Evolutionary conservation across 345 rosid species (phyloP).

Genomic region (Eucalyptus curtisii): DNA sequence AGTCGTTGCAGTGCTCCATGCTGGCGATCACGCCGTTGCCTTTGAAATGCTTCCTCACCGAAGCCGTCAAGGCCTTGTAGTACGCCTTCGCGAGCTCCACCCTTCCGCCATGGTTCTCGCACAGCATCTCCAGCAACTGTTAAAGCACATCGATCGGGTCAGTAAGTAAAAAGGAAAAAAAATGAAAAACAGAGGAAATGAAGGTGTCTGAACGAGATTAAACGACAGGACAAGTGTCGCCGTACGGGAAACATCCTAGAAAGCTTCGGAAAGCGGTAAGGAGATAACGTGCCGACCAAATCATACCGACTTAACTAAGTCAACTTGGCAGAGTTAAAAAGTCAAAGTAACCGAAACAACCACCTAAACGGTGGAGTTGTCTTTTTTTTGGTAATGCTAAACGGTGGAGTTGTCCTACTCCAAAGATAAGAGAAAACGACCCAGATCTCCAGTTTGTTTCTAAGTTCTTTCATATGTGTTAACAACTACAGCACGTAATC

Average conservation of each 20-base stretch:
- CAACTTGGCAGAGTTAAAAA: neutral
- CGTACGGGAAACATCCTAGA: neutral
- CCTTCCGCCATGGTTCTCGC: conserved; percentile 78
- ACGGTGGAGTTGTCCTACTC: neutral
- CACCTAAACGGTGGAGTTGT: neutral
- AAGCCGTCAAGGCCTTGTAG: conserved; percentile 56
- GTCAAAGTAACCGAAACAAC: neutral
- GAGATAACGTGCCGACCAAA: conserved; percentile 28
- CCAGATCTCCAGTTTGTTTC: neutral
- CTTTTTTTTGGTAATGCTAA: too few species aligned
- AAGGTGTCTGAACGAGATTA: neutral
- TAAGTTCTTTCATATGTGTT: neutral
- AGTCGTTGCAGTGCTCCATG: conserved; percentile 97
- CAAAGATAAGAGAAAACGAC: neutral
- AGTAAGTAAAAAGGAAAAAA: too few species aligned
- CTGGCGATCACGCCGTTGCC: conserved; percentile 97
- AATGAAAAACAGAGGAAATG: neutral
- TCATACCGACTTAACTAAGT: neutral
- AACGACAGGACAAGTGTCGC: neutral
- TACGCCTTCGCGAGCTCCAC: conserved; percentile 88
- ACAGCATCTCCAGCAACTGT: conserved; percentile 76
- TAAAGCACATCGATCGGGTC: neutral
- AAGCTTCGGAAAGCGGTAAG: neutral
- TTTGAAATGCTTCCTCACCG: conserved; percentile 69
- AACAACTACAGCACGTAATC: neutral